Evolutionary conservation across 345 rosid species (phyloP), one percentile per base, ranked within the genome.

Genomic region (Gossypium anomalum): DNA sequence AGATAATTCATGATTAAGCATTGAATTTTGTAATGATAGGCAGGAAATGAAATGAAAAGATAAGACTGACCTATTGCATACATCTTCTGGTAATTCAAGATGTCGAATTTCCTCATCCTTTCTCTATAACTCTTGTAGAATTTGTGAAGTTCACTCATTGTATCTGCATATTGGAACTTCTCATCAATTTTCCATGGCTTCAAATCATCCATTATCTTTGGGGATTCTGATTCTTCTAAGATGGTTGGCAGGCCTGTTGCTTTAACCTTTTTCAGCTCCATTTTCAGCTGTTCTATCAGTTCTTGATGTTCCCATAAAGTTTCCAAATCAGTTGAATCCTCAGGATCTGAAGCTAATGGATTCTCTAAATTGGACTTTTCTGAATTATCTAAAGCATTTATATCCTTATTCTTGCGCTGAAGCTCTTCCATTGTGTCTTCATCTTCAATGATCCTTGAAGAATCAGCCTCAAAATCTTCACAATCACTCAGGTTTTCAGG

Each of bases 101-200:
- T 89, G 67, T 95, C 99, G 67, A 95, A 84, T 78, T 93, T 95
- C 60, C 96, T 73, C 98, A 95, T 95, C 63, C 94, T 64, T 77
- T 93, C 97, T 67, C 94, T 82, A 85, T 93, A 95, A 80, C 91
- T 95, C 83, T 66, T 83, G 84, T 93, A 91, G 80, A 95, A 88
- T 80, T 87, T 93, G 81, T 93, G 97, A 80, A 95, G 93, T 81
- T 89, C 97, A 2, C 87, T 80, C 84, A 93, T 88, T 58, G 75
- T 86, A 62, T 89, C 91, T 75, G 77, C 91, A 22, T 85, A 88
- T 38, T 81, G 89, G 56, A 81, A 85, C 70, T 80, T 91, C 59
- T 91, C 93, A 55, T 94, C 94, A 15, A 95, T 93, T 80, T 87
- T 95, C 97, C 94, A 93, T 59, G 98, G 98, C 81, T 90, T 95